These are phyloP conservation scores for Viola odorata DNA, from an alignment of 345 rosid genomes.

Conservation along the genomic window DNA sequence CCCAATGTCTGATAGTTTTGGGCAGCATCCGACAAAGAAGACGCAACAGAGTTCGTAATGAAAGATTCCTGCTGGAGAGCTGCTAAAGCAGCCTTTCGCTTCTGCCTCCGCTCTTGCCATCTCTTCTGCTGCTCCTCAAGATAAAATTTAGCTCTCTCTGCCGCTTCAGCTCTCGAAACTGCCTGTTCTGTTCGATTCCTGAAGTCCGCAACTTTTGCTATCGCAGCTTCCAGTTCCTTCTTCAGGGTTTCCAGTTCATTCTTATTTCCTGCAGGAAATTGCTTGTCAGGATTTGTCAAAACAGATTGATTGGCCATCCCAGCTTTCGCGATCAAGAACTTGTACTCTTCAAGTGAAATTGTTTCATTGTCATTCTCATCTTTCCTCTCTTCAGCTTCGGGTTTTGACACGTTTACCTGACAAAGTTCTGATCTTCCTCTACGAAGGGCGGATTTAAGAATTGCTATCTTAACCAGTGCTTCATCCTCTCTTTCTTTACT, in stretches of 20 bases:
- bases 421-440: constrained; percentile 21
- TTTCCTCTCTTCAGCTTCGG: background rate
- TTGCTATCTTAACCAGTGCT: constrained; percentile 30
- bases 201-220: constrained; percentile 30
- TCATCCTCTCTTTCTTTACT: constrained; percentile 29
- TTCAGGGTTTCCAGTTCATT: constrained; percentile 25
- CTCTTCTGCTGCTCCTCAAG: constrained; percentile 39
- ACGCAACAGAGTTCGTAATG: constrained; percentile 13
- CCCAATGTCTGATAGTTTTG: constrained; percentile 31
- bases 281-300: constrained; percentile 7
- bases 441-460: constrained; percentile 35
- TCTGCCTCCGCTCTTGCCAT: constrained; percentile 38
- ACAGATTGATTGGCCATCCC: constrained; percentile 15
- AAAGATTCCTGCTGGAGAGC: constrained; percentile 35
- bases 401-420: background rate
- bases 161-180: constrained; percentile 38
- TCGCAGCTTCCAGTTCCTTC: constrained; percentile 34
- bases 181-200: constrained; percentile 50
- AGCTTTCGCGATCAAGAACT: constrained; percentile 21
- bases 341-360: constrained; percentile 31
- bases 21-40: too few species aligned
- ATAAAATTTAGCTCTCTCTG: constrained; percentile 41
- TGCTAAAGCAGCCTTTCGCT: constrained; percentile 39
- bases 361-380: constrained; percentile 11
- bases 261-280: background rate